Evolutionary conservation across 495 filamentous ascomycete genomes (phyloP), one percentile per base, ranked within the genome.

Genomic region (Trichoderma erinaceum): DNA sequence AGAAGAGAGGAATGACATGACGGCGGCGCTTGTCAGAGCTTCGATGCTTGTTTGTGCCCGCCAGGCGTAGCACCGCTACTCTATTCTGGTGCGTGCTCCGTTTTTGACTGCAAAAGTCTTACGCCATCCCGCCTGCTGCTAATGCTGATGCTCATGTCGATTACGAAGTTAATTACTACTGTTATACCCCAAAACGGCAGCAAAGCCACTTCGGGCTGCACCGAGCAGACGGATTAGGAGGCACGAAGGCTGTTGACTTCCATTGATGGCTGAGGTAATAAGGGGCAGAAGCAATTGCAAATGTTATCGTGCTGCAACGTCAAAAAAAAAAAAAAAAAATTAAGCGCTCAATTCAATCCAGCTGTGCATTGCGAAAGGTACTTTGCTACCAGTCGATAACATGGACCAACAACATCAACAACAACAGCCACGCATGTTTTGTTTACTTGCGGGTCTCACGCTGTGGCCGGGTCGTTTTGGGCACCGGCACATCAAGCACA

Each of bases 181-280:
- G 4, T 61, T 61, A 61, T 61, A 18, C 29, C 56, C 56, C 56
- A 61, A 61, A 15, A 25, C 16, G 56, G 56, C 25, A 61, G 23
- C 27, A 16, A 61, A 32, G 25, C 23, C 25, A 15, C 56, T 48
- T 61, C 56, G 56, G 56, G 27, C 56, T 61, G 16, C 56, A 61
- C 56, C 56, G 56, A 61, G 56, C 56, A 18, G n/a, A 61, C 56
- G 56, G 56, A 61, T 11, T 13, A 32, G 56, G 8, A 38, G 35
- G 5, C 35, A 38, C 35, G 35, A 38, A 38, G 35, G 35, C 35
- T 38, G 35, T 38, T 38, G 35, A 38, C 35, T 7, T 6, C 35
- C 35, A 38, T 35, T 2, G 2, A 35, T 35, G 32, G 32, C 32
- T 35, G 2, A 35, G 6, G 32, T 35, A 35, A 35, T 35, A 35